Evolutionary conservation across 805 yeast genomes (phyloP), one percentile per base, ranked within the genome.

Genomic region (Candida namnaoensis): DNA sequence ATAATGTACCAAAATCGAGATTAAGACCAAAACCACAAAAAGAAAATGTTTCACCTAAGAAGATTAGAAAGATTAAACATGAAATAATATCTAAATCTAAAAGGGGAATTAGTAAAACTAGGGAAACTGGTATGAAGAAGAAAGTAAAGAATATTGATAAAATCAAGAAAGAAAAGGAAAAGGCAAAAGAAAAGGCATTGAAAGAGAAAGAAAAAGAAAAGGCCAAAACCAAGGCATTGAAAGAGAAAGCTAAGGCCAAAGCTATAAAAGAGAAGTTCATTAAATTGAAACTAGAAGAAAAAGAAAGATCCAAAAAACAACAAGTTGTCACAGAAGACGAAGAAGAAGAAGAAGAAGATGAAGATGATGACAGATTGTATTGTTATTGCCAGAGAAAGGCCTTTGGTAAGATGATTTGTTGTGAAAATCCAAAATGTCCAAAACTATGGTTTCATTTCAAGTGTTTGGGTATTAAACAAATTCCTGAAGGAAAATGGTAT

Each of bases 331-430:
- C 44, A 27, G 34, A 30, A 15, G 23, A 23, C 10, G 23, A 38
- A 14, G 40, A 25, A 30, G 41, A 38, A 36, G 38, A 37, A 15
- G 27, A 19, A n/a, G 41, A 34, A 12, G 43, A 41, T 4, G 51
- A 46, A 3, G 53, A 43, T n/a, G 54, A 48, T 10, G 46, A 46
- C 8, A 49, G 40, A 13, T 38, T 51, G 1, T 78, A 73, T 48
- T 78, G 83, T 47, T 40, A 64, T 12, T 78, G 84, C 45, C 56
- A 65, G 5, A 60, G 62, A 5, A 64, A 62, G 1, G 68, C 76
- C 7, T 62, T 54, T 42, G 97, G 97, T 1, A 76, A 75, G 40
- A 91, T 91, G 98, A 74, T 91, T 47, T 96, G 91, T 0, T 91
- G 98, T 61, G 97, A 90, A 57, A 78, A 86, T 50, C 70, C 70